These are phyloP conservation scores for Vigna nakashimae DNA, from an alignment of 306 rosid species.

Conservation along the genomic window DNA sequence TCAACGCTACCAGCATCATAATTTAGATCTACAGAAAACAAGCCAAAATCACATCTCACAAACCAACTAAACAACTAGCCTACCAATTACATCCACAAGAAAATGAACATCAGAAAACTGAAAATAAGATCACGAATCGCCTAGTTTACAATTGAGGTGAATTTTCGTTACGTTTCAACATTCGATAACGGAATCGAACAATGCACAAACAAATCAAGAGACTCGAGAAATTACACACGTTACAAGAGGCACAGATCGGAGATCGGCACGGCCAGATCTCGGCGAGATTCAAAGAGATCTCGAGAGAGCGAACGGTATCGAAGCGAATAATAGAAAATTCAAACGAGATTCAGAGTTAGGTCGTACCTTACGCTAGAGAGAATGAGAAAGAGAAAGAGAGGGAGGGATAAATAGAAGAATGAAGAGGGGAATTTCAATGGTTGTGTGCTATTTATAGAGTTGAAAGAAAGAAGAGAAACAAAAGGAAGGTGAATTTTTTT, in stretches of 20 bases:
- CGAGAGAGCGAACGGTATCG: neutral
- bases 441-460: conserved; percentile 32
- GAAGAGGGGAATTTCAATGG: neutral
- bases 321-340: neutral
- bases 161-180: neutral
- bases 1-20: neutral
- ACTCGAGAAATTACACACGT: neutral
- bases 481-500: neutral
- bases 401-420: neutral
- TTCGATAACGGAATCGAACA: conserved; percentile 22
- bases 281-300: conserved; percentile 29
- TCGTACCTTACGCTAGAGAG: conserved; percentile 30
- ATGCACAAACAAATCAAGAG: conserved; percentile 20
- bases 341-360: conserved; percentile 23
- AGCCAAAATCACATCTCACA: conserved; percentile 5
- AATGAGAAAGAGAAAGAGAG: neutral
- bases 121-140: conserved; percentile 20
- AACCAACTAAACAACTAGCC: neutral
- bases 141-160: neutral
- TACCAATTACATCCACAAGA: neutral
- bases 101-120: neutral
- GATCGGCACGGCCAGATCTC: conserved; percentile 38
- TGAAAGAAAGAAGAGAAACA: neutral
- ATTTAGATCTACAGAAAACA: conserved; percentile 35
- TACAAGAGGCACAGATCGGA: conserved; percentile 36